Percentiles rank a stretch among this genome's conserved stretches.
Evolutionary conservation across 169 alveolate genomes (phyloP).

Genomic region (Plasmodium inui): DNA sequence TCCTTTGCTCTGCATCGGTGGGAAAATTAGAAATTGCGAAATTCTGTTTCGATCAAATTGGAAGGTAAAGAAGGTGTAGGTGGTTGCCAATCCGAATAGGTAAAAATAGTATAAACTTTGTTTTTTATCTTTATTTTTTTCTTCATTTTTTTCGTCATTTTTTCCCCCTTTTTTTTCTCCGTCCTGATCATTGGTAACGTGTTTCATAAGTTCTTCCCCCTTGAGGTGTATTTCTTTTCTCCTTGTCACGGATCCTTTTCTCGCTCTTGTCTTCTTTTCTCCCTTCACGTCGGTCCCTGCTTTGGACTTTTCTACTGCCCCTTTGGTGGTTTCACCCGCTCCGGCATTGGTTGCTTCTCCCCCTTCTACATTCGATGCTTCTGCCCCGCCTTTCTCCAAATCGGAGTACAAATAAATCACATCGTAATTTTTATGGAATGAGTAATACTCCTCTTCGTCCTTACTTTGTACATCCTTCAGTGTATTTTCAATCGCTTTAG

Average conservation of each 20-base stretch:
- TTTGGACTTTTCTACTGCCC: background rate
- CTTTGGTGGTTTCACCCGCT: background rate
- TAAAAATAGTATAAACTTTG: conserved; percentile 27
- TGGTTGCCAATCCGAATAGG: conserved; percentile 84
- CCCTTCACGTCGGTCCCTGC: background rate
- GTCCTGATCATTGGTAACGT: background rate
- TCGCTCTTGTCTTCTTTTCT: background rate
- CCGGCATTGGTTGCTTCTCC: background rate
- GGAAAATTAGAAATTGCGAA: conserved; percentile 85
- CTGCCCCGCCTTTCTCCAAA: conserved; percentile 1
- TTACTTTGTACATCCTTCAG: conserved; percentile 6
- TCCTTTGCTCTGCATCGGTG: conserved; percentile 85
- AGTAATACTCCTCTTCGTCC: conserved; percentile 47
- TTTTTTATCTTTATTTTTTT: background rate
- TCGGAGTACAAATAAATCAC: conserved; percentile 65
- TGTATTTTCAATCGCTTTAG: conserved; percentile 30
- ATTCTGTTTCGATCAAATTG: conserved; percentile 82
- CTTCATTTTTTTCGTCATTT: background rate
- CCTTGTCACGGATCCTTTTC: background rate
- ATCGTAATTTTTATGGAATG: conserved; percentile 49
- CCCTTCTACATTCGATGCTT: background rate
- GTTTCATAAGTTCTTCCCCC: background rate
- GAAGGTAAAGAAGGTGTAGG: conserved; percentile 83
- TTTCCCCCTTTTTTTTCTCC: background rate
- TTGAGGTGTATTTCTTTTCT: background rate